A percentile compares a stretch with the other conserved stretches of the same genome.
Conservation (phyloP, 164 flowering plant species). For the Sextonia rubra region DNA sequence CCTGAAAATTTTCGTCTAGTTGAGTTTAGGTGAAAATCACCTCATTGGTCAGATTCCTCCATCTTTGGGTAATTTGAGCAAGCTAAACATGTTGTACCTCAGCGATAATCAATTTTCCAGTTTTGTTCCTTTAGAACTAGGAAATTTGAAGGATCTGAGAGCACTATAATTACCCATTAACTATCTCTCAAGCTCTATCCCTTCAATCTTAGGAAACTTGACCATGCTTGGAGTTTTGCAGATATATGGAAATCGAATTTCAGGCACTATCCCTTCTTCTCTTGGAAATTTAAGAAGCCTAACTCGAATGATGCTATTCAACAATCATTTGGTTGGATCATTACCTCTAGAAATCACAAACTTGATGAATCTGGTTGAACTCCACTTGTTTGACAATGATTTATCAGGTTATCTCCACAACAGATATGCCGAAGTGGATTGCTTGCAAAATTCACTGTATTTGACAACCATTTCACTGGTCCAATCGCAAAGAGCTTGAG, state of each 20-base stretch:
- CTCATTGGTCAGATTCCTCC: conserved; percentile 10
- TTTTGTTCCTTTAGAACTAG: conserved; percentile 22
- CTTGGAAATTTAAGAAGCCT: background rate
- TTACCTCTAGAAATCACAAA: background rate
- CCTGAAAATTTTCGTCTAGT: no score
- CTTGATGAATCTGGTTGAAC: background rate
- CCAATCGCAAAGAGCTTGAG: conserved; percentile 18
- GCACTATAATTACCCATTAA: background rate
- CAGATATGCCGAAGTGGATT: conserved; percentile 14
- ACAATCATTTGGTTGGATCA: background rate
- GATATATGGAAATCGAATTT: background rate
- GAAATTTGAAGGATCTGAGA: conserved; percentile 4
- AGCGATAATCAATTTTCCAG: conserved; percentile 9
- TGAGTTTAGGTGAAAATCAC: no score
- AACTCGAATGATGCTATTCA: background rate
- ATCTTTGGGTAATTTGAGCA: conserved; percentile 15
- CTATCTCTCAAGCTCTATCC: conserved; percentile 3
- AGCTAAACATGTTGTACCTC: background rate
- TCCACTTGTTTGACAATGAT: conserved; percentile 14
- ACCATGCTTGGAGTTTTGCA: background rate
- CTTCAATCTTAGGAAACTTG: background rate
- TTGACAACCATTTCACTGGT: conserved; percentile 16
- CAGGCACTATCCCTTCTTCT: conserved; percentile 3
- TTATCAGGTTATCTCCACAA: conserved; percentile 19
- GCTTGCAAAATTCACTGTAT: conserved; percentile 13